Percentiles rank a stretch among this genome's conserved stretches.
Conservation (phyloP, 805 yeast genomes). For the Ogataea saltuana region DNA sequence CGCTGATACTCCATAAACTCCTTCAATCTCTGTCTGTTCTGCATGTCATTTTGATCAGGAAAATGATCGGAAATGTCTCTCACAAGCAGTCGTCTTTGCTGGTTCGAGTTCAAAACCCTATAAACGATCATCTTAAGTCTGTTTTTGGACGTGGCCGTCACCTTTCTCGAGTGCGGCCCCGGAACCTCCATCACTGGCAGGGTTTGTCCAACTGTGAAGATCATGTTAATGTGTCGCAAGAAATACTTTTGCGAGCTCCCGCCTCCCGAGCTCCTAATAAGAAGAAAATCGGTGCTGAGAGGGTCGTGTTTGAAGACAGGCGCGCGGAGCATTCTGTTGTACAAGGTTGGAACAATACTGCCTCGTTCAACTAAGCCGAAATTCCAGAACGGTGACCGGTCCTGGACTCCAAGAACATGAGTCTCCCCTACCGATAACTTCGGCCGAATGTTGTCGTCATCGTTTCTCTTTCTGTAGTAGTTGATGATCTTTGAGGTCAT, state of each 20-base stretch:
- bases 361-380: conserved; percentile 97
- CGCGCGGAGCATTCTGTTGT: conserved; percentile 88
- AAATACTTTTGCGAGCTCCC: conserved; percentile 68
- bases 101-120: conserved; percentile 76
- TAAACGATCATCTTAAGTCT: conserved; percentile 92
- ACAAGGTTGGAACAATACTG: conserved; percentile 87
- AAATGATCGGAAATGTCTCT: conserved; percentile 88
- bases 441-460: conserved; percentile 83
- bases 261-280: conserved; percentile 77
- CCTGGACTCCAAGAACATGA: conserved; percentile 93
- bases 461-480: conserved; percentile 81
- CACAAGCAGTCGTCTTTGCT: conserved; percentile 73
- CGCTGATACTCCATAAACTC: conserved; percentile 98
- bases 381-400: conserved; percentile 97
- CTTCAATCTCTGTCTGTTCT: conserved; percentile 89
- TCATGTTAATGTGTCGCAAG: conserved; percentile 64
- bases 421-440: conserved; percentile 91
- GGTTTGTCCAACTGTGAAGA: conserved; percentile 88
- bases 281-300: conserved; percentile 73
- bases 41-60: conserved; percentile 97
- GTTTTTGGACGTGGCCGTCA: conserved; percentile 88
- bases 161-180: conserved; percentile 96
- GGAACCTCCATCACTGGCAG: conserved; percentile 95
- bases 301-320: conserved; percentile 90
- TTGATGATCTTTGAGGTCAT: conserved; percentile 95